Evolutionary conservation across 345 rosid genomes (phyloP).

Genomic region (Syzygium grande): DNA sequence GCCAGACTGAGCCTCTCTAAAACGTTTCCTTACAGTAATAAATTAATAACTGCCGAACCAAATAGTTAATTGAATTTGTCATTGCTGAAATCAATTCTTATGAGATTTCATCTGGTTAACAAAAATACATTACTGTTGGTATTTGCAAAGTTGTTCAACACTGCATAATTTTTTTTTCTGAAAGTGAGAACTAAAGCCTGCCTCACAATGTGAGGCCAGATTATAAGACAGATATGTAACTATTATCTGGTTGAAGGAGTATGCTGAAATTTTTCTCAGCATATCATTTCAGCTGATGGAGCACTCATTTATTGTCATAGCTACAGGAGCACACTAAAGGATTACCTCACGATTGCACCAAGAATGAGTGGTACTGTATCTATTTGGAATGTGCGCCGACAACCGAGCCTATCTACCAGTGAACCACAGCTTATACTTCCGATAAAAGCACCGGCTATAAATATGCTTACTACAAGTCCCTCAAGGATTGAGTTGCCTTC

Average conservation of each 20-base stretch:
- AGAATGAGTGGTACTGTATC: constrained; percentile 45
- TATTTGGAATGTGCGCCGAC: constrained; percentile 60
- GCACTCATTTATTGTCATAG: background rate
- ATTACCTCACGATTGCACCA: constrained; percentile 63
- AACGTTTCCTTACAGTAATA: background rate
- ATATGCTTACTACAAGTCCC: constrained; percentile 81
- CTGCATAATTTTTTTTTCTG: background rate
- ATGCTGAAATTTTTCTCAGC: background rate
- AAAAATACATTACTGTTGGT: background rate
- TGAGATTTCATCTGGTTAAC: background rate
- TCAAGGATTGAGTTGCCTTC: constrained; percentile 62
- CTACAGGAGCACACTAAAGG: background rate
- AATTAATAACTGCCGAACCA: background rate
- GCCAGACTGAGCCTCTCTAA: background rate
- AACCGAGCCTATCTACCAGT: constrained; percentile 56
- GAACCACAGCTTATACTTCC: constrained; percentile 62
- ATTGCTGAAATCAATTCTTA: background rate
- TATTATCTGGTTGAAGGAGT: background rate
- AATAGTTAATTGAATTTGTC: background rate
- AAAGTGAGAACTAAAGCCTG: background rate
- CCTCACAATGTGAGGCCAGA: background rate
- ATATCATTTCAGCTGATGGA: background rate
- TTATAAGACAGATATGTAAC: background rate
- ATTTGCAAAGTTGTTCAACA: background rate
- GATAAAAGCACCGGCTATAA: constrained; percentile 69